Evolutionary conservation across 2,329 filamentous ascomycete species (phyloP).

Genomic region (Aspergillus sp.): DNA sequence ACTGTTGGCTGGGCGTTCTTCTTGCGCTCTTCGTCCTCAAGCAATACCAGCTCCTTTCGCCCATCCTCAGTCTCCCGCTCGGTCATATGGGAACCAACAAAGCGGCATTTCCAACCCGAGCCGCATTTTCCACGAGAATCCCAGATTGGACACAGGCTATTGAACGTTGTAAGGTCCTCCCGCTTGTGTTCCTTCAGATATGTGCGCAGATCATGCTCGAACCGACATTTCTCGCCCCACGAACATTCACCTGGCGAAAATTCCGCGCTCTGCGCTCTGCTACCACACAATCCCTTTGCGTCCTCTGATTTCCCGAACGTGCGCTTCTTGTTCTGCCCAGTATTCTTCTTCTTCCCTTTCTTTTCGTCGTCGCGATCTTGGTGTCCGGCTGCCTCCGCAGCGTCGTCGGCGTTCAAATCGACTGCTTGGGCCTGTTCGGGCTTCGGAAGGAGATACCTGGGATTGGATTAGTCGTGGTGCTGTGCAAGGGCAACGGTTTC

Average conservation of each 20-base stretch:
- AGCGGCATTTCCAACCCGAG: slow-evolving; percentile 92
- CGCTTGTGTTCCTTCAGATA: slow-evolving; percentile 83
- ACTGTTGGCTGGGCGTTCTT: slow-evolving; percentile 34
- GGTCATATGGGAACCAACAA: slow-evolving; percentile 80
- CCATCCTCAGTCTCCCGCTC: slow-evolving; percentile 78
- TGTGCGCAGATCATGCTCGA: slow-evolving; percentile 78
- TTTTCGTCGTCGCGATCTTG: slow-evolving; percentile 41
- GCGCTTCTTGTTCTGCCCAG: slow-evolving; percentile 80
- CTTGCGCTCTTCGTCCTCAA: slow-evolving; percentile 56
- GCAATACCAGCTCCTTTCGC: slow-evolving; percentile 74
- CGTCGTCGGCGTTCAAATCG: slow-evolving; percentile 54
- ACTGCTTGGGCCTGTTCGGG: slow-evolving; percentile 18
- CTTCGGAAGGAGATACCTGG: slow-evolving; percentile 33
- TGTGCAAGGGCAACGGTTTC: not conserved
- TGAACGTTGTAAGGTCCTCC: slow-evolving; percentile 74
- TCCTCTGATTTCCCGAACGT: slow-evolving; percentile 80
- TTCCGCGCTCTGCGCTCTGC: slow-evolving; percentile 68
- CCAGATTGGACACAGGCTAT: slow-evolving; percentile 78
- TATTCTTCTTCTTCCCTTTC: slow-evolving; percentile 52
- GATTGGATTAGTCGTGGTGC: slow-evolving; percentile 1
- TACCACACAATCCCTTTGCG: slow-evolving; percentile 73
- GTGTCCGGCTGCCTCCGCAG: slow-evolving; percentile 57
- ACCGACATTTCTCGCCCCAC: slow-evolving; percentile 77
- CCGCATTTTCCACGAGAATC: slow-evolving; percentile 73
- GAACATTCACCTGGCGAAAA: slow-evolving; percentile 76